phyloP scores from a whole-genome alignment of 768 basidiomycete species.

The Amanita brunnescens region DNA sequence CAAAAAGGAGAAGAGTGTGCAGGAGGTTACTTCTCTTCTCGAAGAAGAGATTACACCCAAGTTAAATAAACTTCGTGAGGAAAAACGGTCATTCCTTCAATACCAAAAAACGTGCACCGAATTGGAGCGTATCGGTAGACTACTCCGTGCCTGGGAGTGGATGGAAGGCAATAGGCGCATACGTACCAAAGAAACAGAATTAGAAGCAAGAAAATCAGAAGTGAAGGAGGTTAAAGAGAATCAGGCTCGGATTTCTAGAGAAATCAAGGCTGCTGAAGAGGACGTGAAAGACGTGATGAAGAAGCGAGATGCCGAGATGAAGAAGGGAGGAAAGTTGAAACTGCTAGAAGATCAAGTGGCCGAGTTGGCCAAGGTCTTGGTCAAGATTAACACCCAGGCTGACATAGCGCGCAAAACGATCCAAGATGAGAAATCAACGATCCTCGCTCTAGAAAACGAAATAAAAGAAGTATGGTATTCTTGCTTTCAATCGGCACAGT shows the following conservation, averaged over 20 bases:
- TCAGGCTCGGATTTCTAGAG: constrained; percentile 42
- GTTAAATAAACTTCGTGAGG: constrained; percentile 78
- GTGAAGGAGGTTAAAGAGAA: constrained; percentile 36
- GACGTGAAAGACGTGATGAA: constrained; percentile 58
- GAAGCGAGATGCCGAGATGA: constrained; percentile 78
- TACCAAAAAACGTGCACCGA: constrained; percentile 87
- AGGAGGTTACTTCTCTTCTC: constrained; percentile 75
- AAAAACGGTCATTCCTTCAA: constrained; percentile 83
- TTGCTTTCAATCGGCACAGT: neutral
- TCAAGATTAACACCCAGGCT: constrained; percentile 77
- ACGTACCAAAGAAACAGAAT: constrained; percentile 45
- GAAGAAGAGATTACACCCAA: constrained; percentile 92
- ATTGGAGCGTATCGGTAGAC: constrained; percentile 75
- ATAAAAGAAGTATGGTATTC: constrained; percentile 46
- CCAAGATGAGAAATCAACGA: constrained; percentile 64
- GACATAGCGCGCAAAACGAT: constrained; percentile 74
- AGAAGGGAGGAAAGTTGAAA: constrained; percentile 89
- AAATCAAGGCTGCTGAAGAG: constrained; percentile 57
- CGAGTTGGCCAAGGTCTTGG: constrained; percentile 68
- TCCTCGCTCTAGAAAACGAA: constrained; percentile 43
- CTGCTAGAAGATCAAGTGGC: constrained; percentile 75
- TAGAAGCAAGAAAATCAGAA: constrained; percentile 41
- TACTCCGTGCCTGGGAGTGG: constrained; percentile 89
- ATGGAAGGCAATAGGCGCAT: constrained; percentile 46
- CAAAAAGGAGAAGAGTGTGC: constrained; percentile 94